phyloP scores from a whole-genome alignment of 2,329 filamentous ascomycete species.

The Paramyrothecium roridum region DNA sequence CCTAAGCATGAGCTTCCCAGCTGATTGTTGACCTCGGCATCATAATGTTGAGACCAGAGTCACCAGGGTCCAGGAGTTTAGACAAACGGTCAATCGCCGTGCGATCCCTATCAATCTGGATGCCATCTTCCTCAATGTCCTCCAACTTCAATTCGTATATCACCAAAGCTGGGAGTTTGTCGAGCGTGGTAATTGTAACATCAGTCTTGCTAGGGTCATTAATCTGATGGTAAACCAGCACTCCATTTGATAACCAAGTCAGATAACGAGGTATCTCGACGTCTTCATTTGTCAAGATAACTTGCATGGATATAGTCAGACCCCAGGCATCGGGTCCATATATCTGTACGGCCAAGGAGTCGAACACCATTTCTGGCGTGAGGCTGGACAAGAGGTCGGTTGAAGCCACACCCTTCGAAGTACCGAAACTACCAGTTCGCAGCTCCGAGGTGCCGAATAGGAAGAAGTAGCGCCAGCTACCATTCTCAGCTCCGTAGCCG shows the following conservation, averaged over 20 bases:
- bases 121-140: neutral
- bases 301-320: slow-evolving; percentile 2
- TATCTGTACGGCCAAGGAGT: slow-evolving; percentile 5
- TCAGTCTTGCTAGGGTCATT: neutral
- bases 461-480: neutral
- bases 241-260: slow-evolving; percentile 7
- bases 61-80: neutral
- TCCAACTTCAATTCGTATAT: neutral
- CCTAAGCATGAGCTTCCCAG: too few species aligned
- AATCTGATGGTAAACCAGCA: slow-evolving; percentile 1
- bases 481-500: neutral
- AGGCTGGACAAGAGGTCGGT: slow-evolving; percentile 2
- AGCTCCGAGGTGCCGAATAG: neutral
- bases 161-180: slow-evolving; percentile 3
- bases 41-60: neutral
- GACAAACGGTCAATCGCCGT: neutral
- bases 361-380: slow-evolving; percentile 7
- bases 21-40: too few species aligned
- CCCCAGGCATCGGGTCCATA: slow-evolving; percentile 4
- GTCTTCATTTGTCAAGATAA: slow-evolving; percentile 1
- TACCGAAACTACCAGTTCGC: neutral
- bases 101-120: neutral
- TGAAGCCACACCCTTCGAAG: slow-evolving; percentile 1
- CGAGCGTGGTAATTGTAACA: neutral
- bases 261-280: slow-evolving; percentile 1